Percentiles rank a stretch among this genome's conserved stretches.
phyloP scores from a whole-genome alignment of 257 asterid genomes.

The Pogostemon cablin region DNA sequence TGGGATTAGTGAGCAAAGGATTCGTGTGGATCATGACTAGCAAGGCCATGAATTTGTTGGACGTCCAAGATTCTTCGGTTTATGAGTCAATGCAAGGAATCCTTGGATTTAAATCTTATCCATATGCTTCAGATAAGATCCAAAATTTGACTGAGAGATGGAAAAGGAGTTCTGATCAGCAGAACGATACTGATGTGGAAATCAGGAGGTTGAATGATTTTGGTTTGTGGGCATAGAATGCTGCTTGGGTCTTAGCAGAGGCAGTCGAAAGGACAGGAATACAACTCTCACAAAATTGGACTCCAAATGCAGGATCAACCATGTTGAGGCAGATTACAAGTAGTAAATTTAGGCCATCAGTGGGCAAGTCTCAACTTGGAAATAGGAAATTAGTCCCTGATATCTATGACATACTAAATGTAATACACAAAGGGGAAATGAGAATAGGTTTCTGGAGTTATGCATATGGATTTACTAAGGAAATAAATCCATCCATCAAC shows the following conservation, averaged over 20 bases:
- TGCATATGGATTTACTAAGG: slow-evolving; percentile 35
- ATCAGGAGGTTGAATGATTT: slow-evolving; percentile 30
- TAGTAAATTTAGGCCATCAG: slow-evolving; percentile 31
- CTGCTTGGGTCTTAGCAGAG: slow-evolving; percentile 44
- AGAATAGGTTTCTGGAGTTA: slow-evolving; percentile 51
- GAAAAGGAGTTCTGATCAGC: slow-evolving; percentile 37
- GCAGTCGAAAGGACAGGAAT: slow-evolving; percentile 36
- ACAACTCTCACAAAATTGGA: not conserved
- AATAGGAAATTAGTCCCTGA: slow-evolving; percentile 38
- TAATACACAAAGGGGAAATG: slow-evolving; percentile 41
- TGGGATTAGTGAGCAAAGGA: slow-evolving; percentile 48
- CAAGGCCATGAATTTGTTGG: slow-evolving; percentile 43
- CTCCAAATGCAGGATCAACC: slow-evolving; percentile 6
- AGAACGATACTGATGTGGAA: slow-evolving; percentile 22
- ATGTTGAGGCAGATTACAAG: slow-evolving; percentile 29
- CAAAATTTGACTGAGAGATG: slow-evolving; percentile 35
- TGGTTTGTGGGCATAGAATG: slow-evolving; percentile 50
- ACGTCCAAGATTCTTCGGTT: slow-evolving; percentile 32
- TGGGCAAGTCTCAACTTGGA: slow-evolving; percentile 35
- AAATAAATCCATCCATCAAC: not conserved
- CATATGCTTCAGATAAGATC: slow-evolving; percentile 38
- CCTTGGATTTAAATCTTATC: slow-evolving; percentile 43
- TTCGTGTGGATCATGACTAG: slow-evolving; percentile 52
- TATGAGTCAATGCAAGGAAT: slow-evolving; percentile 45
- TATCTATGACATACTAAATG: slow-evolving; percentile 41